Evolutionary conservation across 2,329 filamentous ascomycete genomes (phyloP).

Genomic region (Ophiobolus disseminans): DNA sequence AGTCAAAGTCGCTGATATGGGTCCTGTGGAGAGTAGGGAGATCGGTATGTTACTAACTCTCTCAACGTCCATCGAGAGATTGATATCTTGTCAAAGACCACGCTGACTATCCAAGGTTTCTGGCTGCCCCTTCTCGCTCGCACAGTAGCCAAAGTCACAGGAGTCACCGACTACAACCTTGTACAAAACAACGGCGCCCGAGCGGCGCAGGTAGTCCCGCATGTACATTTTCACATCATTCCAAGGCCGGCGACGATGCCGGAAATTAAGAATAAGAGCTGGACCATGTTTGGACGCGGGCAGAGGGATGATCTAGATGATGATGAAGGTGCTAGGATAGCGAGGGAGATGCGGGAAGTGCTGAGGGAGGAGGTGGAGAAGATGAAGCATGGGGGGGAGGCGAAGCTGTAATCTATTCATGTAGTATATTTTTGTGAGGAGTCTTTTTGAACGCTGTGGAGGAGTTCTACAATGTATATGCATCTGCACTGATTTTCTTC

Average conservation of each 20-base stretch:
- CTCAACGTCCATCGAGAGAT: too few relatives aligned
- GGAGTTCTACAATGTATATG: too few relatives aligned
- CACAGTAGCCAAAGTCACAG: slow-evolving; percentile 72
- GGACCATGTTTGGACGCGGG: slow-evolving; percentile 84
- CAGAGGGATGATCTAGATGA: slow-evolving; percentile 77
- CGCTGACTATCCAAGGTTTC: slow-evolving; percentile 46
- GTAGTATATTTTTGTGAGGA: neutral
- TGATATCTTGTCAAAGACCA: too few relatives aligned
- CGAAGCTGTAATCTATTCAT: slow-evolving; percentile 17
- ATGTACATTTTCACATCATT: slow-evolving; percentile 95
- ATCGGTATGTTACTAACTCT: slow-evolving; percentile 65
- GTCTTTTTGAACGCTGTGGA: neutral
- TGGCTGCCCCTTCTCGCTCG: slow-evolving; percentile 75
- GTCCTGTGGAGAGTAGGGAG: slow-evolving; percentile 67
- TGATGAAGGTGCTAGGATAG: slow-evolving; percentile 70
- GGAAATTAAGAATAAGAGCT: slow-evolving; percentile 67
- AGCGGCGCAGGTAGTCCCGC: slow-evolving; percentile 89
- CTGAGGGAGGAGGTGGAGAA: slow-evolving; percentile 47
- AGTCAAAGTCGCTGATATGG: slow-evolving; percentile 77
- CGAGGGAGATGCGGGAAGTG: slow-evolving; percentile 56
- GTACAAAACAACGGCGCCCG: slow-evolving; percentile 92
- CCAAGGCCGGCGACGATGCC: slow-evolving; percentile 69
- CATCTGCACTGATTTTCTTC: neutral
- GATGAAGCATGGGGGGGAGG: slow-evolving; percentile 13
- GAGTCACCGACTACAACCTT: slow-evolving; percentile 88